Evolutionary conservation across 2,329 filamentous ascomycete genomes (phyloP).

Genomic region (Hypoxylon sp.): DNA sequence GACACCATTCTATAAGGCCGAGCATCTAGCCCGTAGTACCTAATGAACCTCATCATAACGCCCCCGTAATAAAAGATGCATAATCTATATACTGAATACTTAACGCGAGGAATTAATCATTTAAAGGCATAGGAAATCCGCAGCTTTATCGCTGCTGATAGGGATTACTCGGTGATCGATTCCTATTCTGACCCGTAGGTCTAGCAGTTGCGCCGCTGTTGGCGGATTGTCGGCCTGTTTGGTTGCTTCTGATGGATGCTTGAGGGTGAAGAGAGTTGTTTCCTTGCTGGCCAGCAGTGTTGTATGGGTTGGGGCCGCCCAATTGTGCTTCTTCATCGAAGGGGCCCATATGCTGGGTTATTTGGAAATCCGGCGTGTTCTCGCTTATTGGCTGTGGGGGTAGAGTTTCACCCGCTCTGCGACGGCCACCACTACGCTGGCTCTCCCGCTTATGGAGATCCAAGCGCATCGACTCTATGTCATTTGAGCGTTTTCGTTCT

Average conservation of each 20-base stretch:
- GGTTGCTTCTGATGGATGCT: conserved; percentile 34
- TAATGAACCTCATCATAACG: conserved; percentile 27
- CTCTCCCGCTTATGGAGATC: conserved; percentile 51
- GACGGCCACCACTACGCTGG: conserved; percentile 52
- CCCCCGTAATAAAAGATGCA: conserved; percentile 28
- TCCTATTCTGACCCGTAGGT: conserved; percentile 13
- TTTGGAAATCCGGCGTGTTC: conserved; percentile 48
- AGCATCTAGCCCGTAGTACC: conserved; percentile 16
- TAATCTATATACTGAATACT: conserved; percentile 31
- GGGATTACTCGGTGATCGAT: conserved; percentile 40
- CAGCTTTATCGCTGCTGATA: conserved; percentile 46
- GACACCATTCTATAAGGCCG: conserved; percentile 15
- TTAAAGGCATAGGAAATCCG: conserved; percentile 21
- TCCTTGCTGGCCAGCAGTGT: conserved; percentile 23
- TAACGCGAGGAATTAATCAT: conserved; percentile 17
- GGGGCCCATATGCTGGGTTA: conserved; percentile 50
- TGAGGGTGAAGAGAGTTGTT: conserved; percentile 41
- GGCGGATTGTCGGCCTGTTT: not conserved
- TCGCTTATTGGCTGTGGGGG: conserved; percentile 41
- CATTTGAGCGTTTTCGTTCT: conserved; percentile 57
- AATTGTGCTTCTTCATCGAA: conserved; percentile 55
- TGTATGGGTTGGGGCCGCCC: conserved; percentile 49
- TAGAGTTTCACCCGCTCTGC: conserved; percentile 53
- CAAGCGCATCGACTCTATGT: conserved; percentile 54
- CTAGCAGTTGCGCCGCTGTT: conserved; percentile 1